phyloP scores from a whole-genome alignment of 1,284 basidiomycete genomes.

The Amylostereum areolatum region DNA sequence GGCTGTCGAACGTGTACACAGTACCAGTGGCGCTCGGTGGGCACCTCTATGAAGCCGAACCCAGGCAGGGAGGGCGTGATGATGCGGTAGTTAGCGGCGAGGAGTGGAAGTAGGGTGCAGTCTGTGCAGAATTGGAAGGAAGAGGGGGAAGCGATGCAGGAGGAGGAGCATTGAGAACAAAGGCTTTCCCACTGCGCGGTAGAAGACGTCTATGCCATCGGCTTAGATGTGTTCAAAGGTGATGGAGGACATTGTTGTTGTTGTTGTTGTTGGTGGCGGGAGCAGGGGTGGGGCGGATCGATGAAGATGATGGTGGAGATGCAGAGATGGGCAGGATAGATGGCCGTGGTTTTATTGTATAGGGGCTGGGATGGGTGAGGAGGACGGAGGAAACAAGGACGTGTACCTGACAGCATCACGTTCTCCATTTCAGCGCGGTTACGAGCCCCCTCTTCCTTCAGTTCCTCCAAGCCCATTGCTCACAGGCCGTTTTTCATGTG shows the following conservation, averaged over 20 bases:
- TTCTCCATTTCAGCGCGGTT: too few relatives aligned
- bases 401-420: too few relatives aligned
- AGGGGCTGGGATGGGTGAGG: too few relatives aligned
- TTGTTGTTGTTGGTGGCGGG: too few relatives aligned
- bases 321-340: too few relatives aligned
- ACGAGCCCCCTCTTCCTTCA: too few relatives aligned
- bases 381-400: too few relatives aligned
- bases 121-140: slow-evolving; percentile 44
- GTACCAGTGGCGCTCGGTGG: slow-evolving; percentile 28
- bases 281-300: too few relatives aligned
- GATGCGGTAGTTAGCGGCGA: slow-evolving; percentile 35
- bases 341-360: too few relatives aligned
- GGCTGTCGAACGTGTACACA: slow-evolving; percentile 33
- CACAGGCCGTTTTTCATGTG: too few relatives aligned
- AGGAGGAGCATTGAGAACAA: slow-evolving; percentile 33
- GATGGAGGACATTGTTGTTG: slow-evolving; percentile 4
- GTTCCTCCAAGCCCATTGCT: too few relatives aligned
- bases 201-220: slow-evolving; percentile 35
- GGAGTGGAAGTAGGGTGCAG: slow-evolving; percentile 37
- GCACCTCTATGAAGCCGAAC: slow-evolving; percentile 40
- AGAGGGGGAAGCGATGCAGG: slow-evolving; percentile 45
- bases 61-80: slow-evolving; percentile 45
- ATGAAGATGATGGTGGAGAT: too few relatives aligned
- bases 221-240: slow-evolving; percentile 21
- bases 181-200: slow-evolving; percentile 30